Conservation (phyloP, 106 monocot species). For the Allium sativum region DNA sequence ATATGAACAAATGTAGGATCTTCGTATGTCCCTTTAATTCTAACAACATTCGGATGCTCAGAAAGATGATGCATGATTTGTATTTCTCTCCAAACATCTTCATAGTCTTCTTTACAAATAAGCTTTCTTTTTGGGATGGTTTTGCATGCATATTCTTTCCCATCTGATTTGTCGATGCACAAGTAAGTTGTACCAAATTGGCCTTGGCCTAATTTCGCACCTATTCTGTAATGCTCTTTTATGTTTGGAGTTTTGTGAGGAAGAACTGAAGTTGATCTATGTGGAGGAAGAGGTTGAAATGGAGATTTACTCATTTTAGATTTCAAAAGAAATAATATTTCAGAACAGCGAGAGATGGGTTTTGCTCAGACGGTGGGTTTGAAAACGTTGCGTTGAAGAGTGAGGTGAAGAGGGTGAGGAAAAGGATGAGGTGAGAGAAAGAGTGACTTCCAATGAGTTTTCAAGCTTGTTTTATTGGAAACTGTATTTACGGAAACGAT, state of each 20-base stretch:
- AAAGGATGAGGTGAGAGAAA: too few relatives aligned
- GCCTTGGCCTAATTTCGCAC: constrained; percentile 23
- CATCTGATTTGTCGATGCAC: constrained; percentile 16
- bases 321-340: too few relatives aligned
- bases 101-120: constrained; percentile 27
- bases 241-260: constrained; percentile 27
- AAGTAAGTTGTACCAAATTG: constrained; percentile 25
- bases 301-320: too few relatives aligned
- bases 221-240: constrained; percentile 21
- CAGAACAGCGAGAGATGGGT: too few relatives aligned
- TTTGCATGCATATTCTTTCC: constrained; percentile 25
- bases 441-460: too few relatives aligned
- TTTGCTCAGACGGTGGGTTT: too few relatives aligned
- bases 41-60: constrained; percentile 22
- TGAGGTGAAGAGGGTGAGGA: too few relatives aligned
- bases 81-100: constrained; percentile 32
- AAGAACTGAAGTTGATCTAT: constrained; percentile 17
- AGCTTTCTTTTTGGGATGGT: constrained; percentile 26
- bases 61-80: constrained; percentile 35
- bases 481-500: too few relatives aligned
- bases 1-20: constrained; percentile 21
- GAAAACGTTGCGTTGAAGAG: too few relatives aligned
- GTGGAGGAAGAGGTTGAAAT: constrained; percentile 6
- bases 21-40: constrained; percentile 25
- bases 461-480: too few relatives aligned